Conservation (phyloP, 305 asterid species). For the Fraxinus sp. region DNA sequence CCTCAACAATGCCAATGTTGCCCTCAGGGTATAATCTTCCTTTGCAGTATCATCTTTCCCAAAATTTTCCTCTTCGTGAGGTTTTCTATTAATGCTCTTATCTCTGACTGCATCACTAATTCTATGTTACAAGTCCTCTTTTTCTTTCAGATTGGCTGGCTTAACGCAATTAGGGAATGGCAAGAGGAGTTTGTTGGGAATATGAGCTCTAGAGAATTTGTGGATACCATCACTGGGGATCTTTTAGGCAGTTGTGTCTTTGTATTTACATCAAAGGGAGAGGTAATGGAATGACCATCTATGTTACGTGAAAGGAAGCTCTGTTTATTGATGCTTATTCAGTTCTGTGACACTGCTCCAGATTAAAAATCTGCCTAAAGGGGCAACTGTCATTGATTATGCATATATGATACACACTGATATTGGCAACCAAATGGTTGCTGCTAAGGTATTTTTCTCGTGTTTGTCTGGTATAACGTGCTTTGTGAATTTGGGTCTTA, state of each 20-base stretch:
- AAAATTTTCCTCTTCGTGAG: conserved; percentile 3
- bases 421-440: conserved; percentile 90
- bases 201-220: conserved; percentile 94
- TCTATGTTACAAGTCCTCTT: conserved; percentile 12
- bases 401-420: conserved; percentile 91
- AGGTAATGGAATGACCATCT: conserved; percentile 41
- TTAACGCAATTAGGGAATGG: conserved; percentile 96
- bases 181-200: conserved; percentile 96
- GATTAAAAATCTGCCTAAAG: conserved; percentile 87
- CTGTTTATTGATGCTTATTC: conserved; percentile 12
- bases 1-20: conserved; percentile 86
- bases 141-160: conserved; percentile 82
- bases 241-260: conserved; percentile 90
- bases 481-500: conserved; percentile 29
- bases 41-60: conserved; percentile 18
- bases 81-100: neutral
- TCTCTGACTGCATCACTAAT: conserved; percentile 22
- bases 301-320: conserved; percentile 5
- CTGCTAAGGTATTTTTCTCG: conserved; percentile 64
- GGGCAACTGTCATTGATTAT: conserved; percentile 79
- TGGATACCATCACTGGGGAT: conserved; percentile 87
- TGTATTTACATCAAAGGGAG: conserved; percentile 91
- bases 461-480: conserved; percentile 13
- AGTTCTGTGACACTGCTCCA: conserved; percentile 26
- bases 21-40: conserved; percentile 66